These are phyloP conservation scores for Debaryomyces sp. DNA, from an alignment of 1,139 yeast species.

Conservation along the genomic window DNA sequence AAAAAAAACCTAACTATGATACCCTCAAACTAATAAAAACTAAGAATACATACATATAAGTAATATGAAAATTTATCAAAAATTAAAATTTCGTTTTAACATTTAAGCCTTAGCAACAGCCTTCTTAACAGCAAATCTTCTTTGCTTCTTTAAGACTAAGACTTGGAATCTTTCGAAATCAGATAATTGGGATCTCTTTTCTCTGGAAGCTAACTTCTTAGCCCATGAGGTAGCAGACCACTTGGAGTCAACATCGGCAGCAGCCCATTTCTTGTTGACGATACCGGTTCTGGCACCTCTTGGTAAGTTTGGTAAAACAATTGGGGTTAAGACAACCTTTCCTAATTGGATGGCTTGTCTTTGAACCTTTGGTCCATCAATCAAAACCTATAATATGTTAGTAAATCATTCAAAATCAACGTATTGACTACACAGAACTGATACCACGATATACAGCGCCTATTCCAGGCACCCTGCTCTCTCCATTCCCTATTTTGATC, in stretches of 20 bases:
- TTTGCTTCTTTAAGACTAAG: conserved; percentile 94
- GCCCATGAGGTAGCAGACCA: conserved; percentile 98
- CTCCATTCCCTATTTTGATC: neutral
- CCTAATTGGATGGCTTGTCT: conserved; percentile 91
- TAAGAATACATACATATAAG: conserved; percentile 33
- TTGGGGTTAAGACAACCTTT: conserved; percentile 90
- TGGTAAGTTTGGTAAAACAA: conserved; percentile 82
- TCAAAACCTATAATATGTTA: conserved; percentile 62
- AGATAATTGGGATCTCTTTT: conserved; percentile 87
- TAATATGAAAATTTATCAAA: conserved; percentile 20
- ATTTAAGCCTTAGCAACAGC: conserved; percentile 79
- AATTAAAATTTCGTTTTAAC: conserved; percentile 21
- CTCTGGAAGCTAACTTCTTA: conserved; percentile 93
- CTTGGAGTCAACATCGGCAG: conserved; percentile 84
- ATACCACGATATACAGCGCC: neutral
- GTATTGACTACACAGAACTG: neutral
- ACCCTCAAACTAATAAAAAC: conserved; percentile 32
- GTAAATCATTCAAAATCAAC: conserved; percentile 16
- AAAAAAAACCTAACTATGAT: conserved; percentile 33
- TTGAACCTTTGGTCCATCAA: conserved; percentile 95
- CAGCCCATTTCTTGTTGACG: conserved; percentile 92
- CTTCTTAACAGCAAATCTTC: conserved; percentile 91
- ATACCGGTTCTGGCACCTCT: conserved; percentile 91
- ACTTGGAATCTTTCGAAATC: conserved; percentile 99
- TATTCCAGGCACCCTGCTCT: neutral